A percentile compares a stretch with the other conserved stretches of the same genome.
These are phyloP conservation scores for Eimeria sp. DNA, from an alignment of 169 alveolate genomes.

Conservation along the genomic window DNA sequence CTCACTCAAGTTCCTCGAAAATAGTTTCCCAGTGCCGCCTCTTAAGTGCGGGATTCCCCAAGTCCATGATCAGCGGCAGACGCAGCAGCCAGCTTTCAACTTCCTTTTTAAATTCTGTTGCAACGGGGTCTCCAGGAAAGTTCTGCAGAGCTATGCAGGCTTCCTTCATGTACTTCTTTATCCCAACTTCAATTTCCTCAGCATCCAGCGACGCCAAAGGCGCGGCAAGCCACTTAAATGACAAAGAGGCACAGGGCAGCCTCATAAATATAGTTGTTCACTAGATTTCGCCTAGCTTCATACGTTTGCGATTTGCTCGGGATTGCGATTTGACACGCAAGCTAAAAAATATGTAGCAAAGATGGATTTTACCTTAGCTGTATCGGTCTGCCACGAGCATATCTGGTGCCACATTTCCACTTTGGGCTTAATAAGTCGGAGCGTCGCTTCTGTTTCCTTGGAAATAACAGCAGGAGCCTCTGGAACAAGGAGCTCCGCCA, in stretches of 20 bases:
- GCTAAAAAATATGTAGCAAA: neutral
- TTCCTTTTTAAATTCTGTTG: constrained; percentile 84
- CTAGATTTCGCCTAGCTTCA: neutral
- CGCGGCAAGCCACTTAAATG: constrained; percentile 53
- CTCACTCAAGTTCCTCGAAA: constrained; percentile 80
- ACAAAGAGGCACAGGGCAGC: neutral
- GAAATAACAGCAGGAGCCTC: constrained; percentile 78
- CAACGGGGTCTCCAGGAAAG: constrained; percentile 80
- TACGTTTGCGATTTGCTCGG: neutral
- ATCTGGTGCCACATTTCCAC: constrained; percentile 74
- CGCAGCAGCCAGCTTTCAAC: constrained; percentile 86
- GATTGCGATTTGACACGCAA: neutral
- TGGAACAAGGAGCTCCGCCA: constrained; percentile 74
- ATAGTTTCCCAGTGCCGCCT: constrained; percentile 90
- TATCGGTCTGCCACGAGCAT: constrained; percentile 57
- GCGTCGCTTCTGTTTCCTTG: constrained; percentile 64
- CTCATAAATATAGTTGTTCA: neutral
- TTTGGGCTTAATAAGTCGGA: constrained; percentile 64
- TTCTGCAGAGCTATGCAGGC: constrained; percentile 72
- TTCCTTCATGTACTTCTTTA: constrained; percentile 57
- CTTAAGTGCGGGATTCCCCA: constrained; percentile 90
- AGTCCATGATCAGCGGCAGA: constrained; percentile 87
- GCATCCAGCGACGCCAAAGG: constrained; percentile 66
- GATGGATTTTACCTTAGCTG: constrained; percentile 38
- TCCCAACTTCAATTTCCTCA: constrained; percentile 58